These are phyloP conservation scores for Trifolium dubium DNA, from an alignment of 306 rosid genomes.

Conservation along the genomic window DNA sequence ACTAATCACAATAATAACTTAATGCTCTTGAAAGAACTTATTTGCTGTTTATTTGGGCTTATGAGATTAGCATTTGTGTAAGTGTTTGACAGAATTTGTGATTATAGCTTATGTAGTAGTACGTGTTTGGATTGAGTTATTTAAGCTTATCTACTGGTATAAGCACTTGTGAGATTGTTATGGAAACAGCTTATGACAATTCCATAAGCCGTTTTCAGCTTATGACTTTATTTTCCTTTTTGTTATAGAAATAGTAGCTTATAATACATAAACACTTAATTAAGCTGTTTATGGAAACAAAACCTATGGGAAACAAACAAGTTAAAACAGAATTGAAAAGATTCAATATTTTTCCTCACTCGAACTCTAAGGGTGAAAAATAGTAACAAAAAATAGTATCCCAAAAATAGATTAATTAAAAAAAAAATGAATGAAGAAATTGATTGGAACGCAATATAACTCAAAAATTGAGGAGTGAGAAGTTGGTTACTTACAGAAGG, in stretches of 20 bases:
- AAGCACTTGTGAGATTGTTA: background rate
- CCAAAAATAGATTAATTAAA: background rate
- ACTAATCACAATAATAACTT: conserved; percentile 8
- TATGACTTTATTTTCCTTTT: background rate
- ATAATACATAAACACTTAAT: background rate
- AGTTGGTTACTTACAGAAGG: background rate
- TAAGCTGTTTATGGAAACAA: background rate
- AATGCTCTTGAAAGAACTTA: background rate
- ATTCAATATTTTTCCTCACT: too few relatives aligned
- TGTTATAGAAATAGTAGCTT: background rate
- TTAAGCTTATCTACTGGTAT: too few relatives aligned
- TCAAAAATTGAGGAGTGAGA: background rate
- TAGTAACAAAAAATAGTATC: background rate
- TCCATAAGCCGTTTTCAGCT: background rate
- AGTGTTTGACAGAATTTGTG: background rate
- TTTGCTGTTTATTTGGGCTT: background rate
- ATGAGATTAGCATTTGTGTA: background rate
- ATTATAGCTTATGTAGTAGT: background rate
- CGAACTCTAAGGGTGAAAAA: too few relatives aligned
- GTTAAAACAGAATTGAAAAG: too few relatives aligned
- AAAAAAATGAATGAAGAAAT: background rate
- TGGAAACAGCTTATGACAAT: background rate
- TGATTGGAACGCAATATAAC: background rate
- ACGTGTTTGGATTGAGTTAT: background rate
- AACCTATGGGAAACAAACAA: too few relatives aligned